Base-by-base conservation (phyloP, 2,329 filamentous ascomycete species). In the Talaromyces atroroseus region DNA sequence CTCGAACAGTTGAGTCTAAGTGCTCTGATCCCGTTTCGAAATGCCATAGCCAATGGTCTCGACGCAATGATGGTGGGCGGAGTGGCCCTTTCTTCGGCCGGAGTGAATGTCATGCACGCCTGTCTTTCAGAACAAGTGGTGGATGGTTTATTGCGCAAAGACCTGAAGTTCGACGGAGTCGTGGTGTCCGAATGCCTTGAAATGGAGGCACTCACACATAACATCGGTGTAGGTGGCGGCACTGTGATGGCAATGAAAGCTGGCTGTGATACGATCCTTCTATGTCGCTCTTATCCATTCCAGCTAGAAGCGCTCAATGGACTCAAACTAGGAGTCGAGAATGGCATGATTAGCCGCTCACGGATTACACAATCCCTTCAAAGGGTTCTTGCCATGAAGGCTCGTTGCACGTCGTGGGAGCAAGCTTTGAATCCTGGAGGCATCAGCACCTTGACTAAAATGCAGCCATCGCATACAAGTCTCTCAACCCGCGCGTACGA, bases 231-330 rank as follows among this genome's bases (percentile, higher is more conserved):
- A 18, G 91, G 92, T 63, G 92, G 94, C 42, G 94, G 94, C 12
- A 96, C 92, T 0, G 90, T 97, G 64, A 96, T 96, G 91, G 94
- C 94, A 3, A 89, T 96, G 51, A 94, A 96, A 70, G 92, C 94
- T 32, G 94, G 94, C 14, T 97, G 94, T 68, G 94, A 99, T 70
- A 78, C 97, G 53, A 85, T 96, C 5, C 81, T 96, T 5, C 82
- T 96, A 1, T 97, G 92, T 65, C 86, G 91, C 46, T 91, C 90
- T 5, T 95, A 91, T 64, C 85, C 89, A 38, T 87, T 92, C 20
- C 92, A 97, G 70, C 84, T 94, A 61, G 92, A 97, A 72, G 92
- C 92, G 7, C 89, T 99, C 66, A 89, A 88, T 36, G 92, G 92
- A 0, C 78, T 97, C 49, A 95, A 94, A 67, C 79, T 95, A 10